Base-by-base conservation (phyloP, 306 rosid genomes). In the Lathyrus tuberosus region DNA sequence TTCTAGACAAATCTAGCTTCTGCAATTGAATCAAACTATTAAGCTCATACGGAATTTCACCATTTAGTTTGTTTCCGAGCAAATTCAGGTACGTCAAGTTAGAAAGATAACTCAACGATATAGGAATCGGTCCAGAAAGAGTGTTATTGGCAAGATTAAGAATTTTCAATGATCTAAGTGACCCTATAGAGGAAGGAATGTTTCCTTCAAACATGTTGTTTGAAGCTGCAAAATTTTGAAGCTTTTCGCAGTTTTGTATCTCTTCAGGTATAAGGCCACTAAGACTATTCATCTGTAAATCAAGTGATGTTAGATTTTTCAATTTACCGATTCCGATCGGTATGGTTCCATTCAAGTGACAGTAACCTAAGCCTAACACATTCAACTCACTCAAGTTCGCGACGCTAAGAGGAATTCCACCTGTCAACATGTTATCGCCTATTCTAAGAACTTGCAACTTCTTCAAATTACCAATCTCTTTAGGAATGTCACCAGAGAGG, bases 101-200 rank as follows among this genome's bases (percentile, higher is more conserved):
- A 69, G 80, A 81, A 62, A 94, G 90, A 31, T 41, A 73, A 56
- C 89, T 74, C 49, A 94, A 72, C 28, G 82, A 67, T 11, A 28
- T 42, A 35, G 99, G 97, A 82, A 94, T 91, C 48, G 86, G 65
- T 16, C 97, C 99, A 71, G 96, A 87, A 22, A 94, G 79, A 73
- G 77, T 81, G 77, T 94, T 94, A 74, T 94, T 94, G 16, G 95
- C 99, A 16, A 94, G 81, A 65, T 94, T 94, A 72, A 94, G 78
- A 72, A 86, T 77, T 52, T 77, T 76, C 58, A 94, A 69, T 56
- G 91, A 77, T 67, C 63, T 75, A 22, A 94, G 85, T 16, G 80
- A 84, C 71, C 92, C 95, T 37, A 87, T 38, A 20, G 89, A 76
- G 69, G 83, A 76, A 56, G 96, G 88, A 63, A 94, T 73, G 38